Base-by-base conservation (phyloP, 2,329 filamentous ascomycete genomes). In the Botryotinia globosa region DNA sequence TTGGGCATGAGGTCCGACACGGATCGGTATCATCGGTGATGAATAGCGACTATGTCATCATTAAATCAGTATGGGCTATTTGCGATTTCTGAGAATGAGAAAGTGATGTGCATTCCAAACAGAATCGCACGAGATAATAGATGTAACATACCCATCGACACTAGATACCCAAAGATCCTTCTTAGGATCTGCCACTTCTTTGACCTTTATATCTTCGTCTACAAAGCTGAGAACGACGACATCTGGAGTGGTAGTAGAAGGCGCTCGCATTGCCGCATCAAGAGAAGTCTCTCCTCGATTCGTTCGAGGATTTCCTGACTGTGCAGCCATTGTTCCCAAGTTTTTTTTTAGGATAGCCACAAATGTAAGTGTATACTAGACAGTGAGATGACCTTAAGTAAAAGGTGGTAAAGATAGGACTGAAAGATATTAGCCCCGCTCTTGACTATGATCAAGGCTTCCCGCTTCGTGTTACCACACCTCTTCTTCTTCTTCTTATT, bases 141-240 rank as follows among this genome's bases (percentile, higher is more conserved):
- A 39, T 45, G 48, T 14, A 72, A 79, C 82, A 80, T 78, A 84
- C 83, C 84, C 85, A 76, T 86, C 85, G 32, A 81, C 81, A n/a
- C 83, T 85, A 70, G 83, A 84, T 63, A 86, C 77, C 85, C 84
- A 86, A 37, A 86, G 80, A 76, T 86, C 85, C 71, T 84, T 82
- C 73, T 81, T 83, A 12, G 82, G 82, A 76, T 84, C 81, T 51
- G 82, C 78, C 6, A 77, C 69, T 58, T 83, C 81, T 45, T 79
- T 81, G 12, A 77, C 75, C 69, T 78, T 77, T 39, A 76, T 72
- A 5, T 80, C 80, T 34, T 80, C 80, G 45, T 82, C 74, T 44
- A 79, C 69, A 25, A 78, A 77, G 34, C 83, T 81, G 61, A 85
- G 72, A 22, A 84, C 82, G 34, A 84, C 80, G 22, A 84, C 79